These are phyloP conservation scores for Oidium heveae DNA, from an alignment of 2,329 filamentous ascomycete genomes.

Conservation along the genomic window DNA sequence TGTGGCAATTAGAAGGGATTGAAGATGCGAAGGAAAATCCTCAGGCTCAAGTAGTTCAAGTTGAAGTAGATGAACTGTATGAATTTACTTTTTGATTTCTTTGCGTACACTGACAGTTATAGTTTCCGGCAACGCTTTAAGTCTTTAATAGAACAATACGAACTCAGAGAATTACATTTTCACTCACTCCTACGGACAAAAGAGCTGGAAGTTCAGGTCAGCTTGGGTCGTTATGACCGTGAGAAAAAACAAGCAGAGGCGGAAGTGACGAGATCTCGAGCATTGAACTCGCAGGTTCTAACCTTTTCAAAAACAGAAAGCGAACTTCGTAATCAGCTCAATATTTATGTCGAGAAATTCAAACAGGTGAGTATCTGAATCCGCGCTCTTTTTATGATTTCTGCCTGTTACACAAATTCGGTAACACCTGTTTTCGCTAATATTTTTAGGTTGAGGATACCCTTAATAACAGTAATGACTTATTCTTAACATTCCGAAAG, in stretches of 20 bases:
- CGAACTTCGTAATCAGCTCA: conserved; percentile 79
- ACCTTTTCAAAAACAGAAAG: conserved; percentile 92
- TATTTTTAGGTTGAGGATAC: conserved; percentile 78
- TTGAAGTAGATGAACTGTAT: conserved; percentile 42
- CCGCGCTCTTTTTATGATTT: too few species aligned
- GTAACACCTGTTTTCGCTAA: conserved; percentile 14
- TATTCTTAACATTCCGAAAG: conserved; percentile 89
- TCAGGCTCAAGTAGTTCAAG: conserved; percentile 54
- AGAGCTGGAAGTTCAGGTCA: conserved; percentile 82
- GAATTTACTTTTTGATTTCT: not conserved
- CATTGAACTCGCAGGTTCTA: conserved; percentile 73
- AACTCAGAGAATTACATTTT: conserved; percentile 83
- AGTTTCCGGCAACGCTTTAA: conserved; percentile 76
- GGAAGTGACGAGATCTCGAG: conserved; percentile 55
- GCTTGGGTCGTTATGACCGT: conserved; percentile 68
- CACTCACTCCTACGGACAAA: conserved; percentile 79
- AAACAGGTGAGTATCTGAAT: conserved; percentile 52
- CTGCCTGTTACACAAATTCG: not conserved
- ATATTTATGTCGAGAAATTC: conserved; percentile 97
- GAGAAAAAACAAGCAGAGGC: conserved; percentile 71
- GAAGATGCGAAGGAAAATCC: conserved; percentile 70
- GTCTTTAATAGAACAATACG: conserved; percentile 88
- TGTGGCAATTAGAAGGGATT: conserved; percentile 68
- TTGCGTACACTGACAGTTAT: conserved; percentile 18
- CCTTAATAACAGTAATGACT: conserved; percentile 90